A percentile compares a stretch with the other conserved stretches of the same genome.
phyloP scores from a whole-genome alignment of 306 rosid genomes.

The Echinosophora koreensis region DNA sequence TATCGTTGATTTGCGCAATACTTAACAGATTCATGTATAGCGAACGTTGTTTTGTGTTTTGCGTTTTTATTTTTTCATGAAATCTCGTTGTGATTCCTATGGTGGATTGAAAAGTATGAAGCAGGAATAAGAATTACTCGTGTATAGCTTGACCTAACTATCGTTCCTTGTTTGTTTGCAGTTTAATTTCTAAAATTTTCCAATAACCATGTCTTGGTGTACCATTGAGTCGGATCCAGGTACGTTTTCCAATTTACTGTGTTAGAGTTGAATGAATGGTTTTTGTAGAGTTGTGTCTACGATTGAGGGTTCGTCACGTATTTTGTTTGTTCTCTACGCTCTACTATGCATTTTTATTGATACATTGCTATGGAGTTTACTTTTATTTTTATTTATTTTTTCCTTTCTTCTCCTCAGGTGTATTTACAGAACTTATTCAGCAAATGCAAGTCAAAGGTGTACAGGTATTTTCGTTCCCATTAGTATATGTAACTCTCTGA shows the following conservation, averaged over 20 bases:
- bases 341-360: conserved; percentile 11
- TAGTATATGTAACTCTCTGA: background rate
- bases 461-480: conserved; percentile 63
- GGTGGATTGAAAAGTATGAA: background rate
- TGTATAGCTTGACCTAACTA: background rate
- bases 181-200: conserved; percentile 46
- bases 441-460: conserved; percentile 99
- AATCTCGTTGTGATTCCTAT: background rate
- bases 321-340: conserved; percentile 13
- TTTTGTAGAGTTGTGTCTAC: background rate
- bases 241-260: conserved; percentile 39
- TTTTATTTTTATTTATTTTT: conserved; percentile 42
- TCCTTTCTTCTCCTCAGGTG: conserved; percentile 69
- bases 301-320: conserved; percentile 16
- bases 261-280: background rate
- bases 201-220: conserved; percentile 92
- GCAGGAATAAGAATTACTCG: background rate
- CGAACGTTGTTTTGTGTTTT: background rate
- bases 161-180: conserved; percentile 42
- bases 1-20: background rate
- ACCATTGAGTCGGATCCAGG: conserved; percentile 99
- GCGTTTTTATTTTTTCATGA: background rate
- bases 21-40: background rate
- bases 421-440: conserved; percentile 95
- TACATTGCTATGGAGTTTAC: conserved; percentile 34